Evolutionary conservation across 768 basidiomycete species (phyloP), one percentile per base, ranked within the genome.

Genomic region (Leccinum subtestaceum): DNA sequence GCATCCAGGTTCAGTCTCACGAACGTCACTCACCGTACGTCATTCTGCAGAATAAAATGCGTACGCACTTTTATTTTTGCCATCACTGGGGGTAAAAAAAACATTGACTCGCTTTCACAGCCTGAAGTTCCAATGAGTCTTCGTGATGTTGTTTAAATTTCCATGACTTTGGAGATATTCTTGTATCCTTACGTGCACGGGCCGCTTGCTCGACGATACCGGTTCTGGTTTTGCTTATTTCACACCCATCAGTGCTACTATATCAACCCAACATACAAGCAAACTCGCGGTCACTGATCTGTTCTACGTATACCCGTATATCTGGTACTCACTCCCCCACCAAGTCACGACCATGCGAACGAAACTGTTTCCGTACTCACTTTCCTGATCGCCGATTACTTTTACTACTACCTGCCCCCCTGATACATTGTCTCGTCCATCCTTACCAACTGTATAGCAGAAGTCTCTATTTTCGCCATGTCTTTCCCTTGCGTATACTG

Each of bases 91-190:
- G 34, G 27, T 57, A 54, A 45, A 45, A 45, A 6, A 72, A 8
- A 74, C 29, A 74, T 63, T 59, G 61, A 65, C 52, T 2, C 23
- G 10, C 51, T 62, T 63, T 61, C 63, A 60, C 71, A 93, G 91
- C 91, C 91, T 72, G 91, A 94, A 84, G 91, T 94, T 73, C 91
- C 91, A 63, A 84, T 88, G 80, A 91, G 85, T 77, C 86, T 93
- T 72, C 91, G 92, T 72, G 91, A 94, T 80, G 82, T 92, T 80
- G 81, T 93, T 77, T 92, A 80, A 83, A 51, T 52, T 72, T 78
- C 67, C 61, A 60, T 73, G 76, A 76, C 70, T 73, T 70, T 70
- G 70, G 45, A 45, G 25, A 70, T 76, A 77, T 84, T 82, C 80
- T 81, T 92, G 91, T 93, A 93, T 93, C 91, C 84, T 81, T 92